Conservation (phyloP, 257 asterid species). For the Galeopsis tetrahit region DNA sequence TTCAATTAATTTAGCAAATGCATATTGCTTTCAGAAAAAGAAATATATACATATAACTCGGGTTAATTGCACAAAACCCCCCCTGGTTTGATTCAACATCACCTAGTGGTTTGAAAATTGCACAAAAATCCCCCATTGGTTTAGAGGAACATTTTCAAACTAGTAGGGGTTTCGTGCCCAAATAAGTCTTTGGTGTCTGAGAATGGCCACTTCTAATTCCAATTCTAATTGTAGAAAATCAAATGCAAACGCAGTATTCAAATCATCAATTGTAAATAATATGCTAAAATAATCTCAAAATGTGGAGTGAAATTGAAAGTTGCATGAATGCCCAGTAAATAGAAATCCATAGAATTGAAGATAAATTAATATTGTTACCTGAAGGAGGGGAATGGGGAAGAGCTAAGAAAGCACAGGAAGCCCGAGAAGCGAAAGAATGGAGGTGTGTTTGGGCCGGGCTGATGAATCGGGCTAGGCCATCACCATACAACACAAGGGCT, state of each 20-base stretch:
- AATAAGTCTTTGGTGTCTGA: no score
- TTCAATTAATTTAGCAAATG: not conserved
- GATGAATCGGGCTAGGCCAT: slow-evolving; percentile 70
- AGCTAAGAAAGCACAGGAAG: slow-evolving; percentile 74
- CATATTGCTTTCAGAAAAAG: no score
- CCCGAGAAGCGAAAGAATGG: slow-evolving; percentile 74
- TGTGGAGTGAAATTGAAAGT: not conserved
- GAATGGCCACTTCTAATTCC: not conserved
- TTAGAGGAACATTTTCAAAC: no score
- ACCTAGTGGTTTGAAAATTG: no score
- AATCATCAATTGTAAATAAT: not conserved
- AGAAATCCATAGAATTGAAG: not conserved
- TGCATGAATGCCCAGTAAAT: no score
- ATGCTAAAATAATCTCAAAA: not conserved
- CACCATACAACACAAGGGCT: slow-evolving; percentile 77
- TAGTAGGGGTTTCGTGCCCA: no score
- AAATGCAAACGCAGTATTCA: slow-evolving; percentile 29
- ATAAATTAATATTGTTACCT: slow-evolving; percentile 42
- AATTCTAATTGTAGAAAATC: slow-evolving; percentile 12
- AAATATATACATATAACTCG: no score
- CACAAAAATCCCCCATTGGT: no score
- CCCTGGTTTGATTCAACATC: no score
- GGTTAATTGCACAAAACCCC: no score
- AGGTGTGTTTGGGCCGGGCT: slow-evolving; percentile 65
- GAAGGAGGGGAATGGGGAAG: slow-evolving; percentile 71